Percentiles rank a stretch among this genome's conserved stretches.
phyloP scores from a whole-genome alignment of 257 asterid genomes.

The Primulina huaijiensis region DNA sequence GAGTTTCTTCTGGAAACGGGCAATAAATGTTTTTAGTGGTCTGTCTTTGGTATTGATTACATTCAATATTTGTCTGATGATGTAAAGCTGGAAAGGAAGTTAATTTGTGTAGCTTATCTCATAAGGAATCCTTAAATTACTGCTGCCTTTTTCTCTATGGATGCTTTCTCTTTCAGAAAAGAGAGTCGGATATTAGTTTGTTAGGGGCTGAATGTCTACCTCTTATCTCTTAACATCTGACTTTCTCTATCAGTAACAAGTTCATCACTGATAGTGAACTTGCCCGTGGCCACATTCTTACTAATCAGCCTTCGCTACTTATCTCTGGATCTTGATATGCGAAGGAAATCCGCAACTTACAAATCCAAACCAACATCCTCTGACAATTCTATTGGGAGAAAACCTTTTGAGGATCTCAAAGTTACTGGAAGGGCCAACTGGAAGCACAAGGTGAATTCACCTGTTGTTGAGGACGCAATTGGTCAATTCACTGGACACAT shows the following conservation, averaged over 20 bases:
- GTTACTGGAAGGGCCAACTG: constrained; percentile 59
- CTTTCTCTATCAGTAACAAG: constrained; percentile 69
- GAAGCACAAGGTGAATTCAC: constrained; percentile 88
- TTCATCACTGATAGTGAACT: constrained; percentile 81
- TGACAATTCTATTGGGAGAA: constrained; percentile 36
- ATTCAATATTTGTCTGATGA: not conserved
- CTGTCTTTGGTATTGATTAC: not conserved
- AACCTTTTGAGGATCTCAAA: constrained; percentile 37
- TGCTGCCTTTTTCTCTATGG: not conserved
- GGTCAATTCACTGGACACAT: constrained; percentile 80
- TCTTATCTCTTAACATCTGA: not conserved
- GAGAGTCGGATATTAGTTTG: not conserved
- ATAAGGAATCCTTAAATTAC: not conserved
- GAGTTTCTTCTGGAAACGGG: constrained; percentile 15
- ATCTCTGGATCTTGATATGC: constrained; percentile 74
- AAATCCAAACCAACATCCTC: constrained; percentile 52
- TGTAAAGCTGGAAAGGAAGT: constrained; percentile 4
- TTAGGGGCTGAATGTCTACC: not conserved
- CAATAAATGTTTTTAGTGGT: not conserved
- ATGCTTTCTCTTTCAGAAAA: not conserved
- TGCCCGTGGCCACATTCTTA: constrained; percentile 75
- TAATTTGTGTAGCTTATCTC: not conserved
- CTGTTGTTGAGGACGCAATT: constrained; percentile 86
- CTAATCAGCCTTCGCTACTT: constrained; percentile 69
- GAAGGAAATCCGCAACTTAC: constrained; percentile 77